Evolutionary conservation across 441 rosid species (phyloP), one percentile per base, ranked within the genome.

Genomic region (Gossypium gossypioides): DNA sequence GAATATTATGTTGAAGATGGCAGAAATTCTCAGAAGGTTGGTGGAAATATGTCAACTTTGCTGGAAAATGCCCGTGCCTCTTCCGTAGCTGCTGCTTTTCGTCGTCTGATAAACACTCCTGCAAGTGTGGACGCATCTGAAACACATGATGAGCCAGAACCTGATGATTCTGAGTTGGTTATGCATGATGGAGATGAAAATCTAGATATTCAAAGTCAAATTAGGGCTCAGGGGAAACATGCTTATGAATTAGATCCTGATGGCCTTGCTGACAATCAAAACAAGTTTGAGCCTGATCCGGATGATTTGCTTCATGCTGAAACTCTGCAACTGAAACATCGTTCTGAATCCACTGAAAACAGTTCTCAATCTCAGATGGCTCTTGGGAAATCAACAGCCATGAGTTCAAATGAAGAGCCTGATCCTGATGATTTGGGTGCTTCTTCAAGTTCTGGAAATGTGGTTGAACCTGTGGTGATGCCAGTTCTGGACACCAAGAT

Each of bases 61-160:
- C 73, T 84, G 56, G 88, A 76, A 62, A 83, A 80, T 86, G 96
- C 93, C 37, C 92, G 92, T 55, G 88, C 79, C 48, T 81, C 96
- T 58, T 91, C 97, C 12, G 95, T 88, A 73, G 84, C 86, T 78
- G 99, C 99, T 87, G 98, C 98, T 63, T 91, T 81, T 82, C 84
- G 59, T 59, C 95, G 96, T 75, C 74, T 86, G 62, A 85, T 77
- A 62, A 71, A 74, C 52, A 69, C 80, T 55, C 76, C 82, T 73
- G 74, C 42, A 24, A 67, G 7, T 77, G 75, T 24, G 12, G 79
- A 68, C 59, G 76, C 22, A 76, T 78, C 85, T 58, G 83, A 83
- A 81, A 79, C 54, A n/a, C 76, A 73, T 8, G 84, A 81, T 69
- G 95, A 90, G 79, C 88, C 92, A 69, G 91, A 89, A 66, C 86